Evolutionary conservation across 73 alveolate species (phyloP).

Genomic region (Paramecium pentaurelia): DNA sequence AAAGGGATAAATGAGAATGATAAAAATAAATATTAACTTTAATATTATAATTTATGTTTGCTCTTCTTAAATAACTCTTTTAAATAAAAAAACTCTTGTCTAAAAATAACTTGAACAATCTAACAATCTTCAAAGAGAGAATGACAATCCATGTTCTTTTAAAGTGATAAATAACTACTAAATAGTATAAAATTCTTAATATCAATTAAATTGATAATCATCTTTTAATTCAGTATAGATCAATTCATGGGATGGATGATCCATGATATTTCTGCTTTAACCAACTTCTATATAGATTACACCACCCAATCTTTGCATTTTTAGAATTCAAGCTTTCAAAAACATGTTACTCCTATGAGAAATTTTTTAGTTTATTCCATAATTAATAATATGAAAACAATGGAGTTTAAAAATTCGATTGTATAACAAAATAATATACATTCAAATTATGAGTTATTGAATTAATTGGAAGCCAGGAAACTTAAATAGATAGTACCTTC

Average conservation of each 20-base stretch:
- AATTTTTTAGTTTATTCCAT: conserved; percentile 51
- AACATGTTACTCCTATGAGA: conserved; percentile 67
- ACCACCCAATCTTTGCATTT: conserved; percentile 59
- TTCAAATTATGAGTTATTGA: not conserved
- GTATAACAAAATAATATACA: not conserved
- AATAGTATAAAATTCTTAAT: not conserved
- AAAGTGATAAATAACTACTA: not conserved
- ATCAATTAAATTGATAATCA: not conserved
- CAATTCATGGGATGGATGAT: conserved; percentile 69
- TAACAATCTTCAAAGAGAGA: not conserved
- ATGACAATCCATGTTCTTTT: not conserved
- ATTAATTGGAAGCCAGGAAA: not conserved
- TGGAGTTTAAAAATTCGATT: not conserved
- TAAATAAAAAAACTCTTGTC: not conserved
- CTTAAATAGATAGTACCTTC: not conserved
- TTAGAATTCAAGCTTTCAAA: conserved; percentile 65
- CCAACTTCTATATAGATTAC: conserved; percentile 60
- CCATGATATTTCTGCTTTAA: conserved; percentile 69
- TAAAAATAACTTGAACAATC: not conserved
- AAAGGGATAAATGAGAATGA: conserved; percentile 56
- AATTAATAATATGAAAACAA: not conserved
- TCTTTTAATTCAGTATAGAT: conserved; percentile 66
- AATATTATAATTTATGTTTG: not conserved
- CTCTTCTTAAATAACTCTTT: not conserved
- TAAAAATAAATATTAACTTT: not conserved